Evolutionary conservation across 2,329 filamentous ascomycete species (phyloP).

Genomic region (Calcarisporium arbuscula): DNA sequence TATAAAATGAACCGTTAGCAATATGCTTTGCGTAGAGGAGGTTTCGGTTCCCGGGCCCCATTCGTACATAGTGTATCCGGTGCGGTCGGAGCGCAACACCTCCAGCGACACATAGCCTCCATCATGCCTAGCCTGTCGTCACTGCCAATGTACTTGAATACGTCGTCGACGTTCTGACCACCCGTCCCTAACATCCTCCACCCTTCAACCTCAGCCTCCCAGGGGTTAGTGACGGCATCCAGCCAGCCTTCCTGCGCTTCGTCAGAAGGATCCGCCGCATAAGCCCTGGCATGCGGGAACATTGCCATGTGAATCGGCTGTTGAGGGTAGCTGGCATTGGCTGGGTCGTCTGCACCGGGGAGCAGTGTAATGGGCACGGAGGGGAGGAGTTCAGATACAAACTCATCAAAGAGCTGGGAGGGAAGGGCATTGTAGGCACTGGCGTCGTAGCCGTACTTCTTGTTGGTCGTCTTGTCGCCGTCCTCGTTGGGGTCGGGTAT

Average conservation of each 20-base stretch:
- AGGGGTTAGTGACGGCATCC: slow-evolving; percentile 86
- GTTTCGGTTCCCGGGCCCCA: no score
- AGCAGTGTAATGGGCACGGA: slow-evolving; percentile 84
- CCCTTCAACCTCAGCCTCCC: slow-evolving; percentile 84
- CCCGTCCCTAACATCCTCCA: slow-evolving; percentile 82
- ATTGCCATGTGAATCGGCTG: slow-evolving; percentile 90
- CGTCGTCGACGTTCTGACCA: slow-evolving; percentile 89
- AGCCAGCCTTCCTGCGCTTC: slow-evolving; percentile 61
- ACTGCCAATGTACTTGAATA: slow-evolving; percentile 82
- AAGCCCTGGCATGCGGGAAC: slow-evolving; percentile 71
- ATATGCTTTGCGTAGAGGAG: not conserved
- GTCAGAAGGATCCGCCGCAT: slow-evolving; percentile 42
- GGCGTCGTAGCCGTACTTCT: slow-evolving; percentile 93
- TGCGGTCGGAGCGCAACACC: slow-evolving; percentile 84
- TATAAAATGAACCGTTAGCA: slow-evolving; percentile 27
- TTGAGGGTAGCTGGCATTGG: slow-evolving; percentile 84
- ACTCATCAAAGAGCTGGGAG: slow-evolving; percentile 75
- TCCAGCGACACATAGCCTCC: slow-evolving; percentile 91
- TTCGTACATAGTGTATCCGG: slow-evolving; percentile 90
- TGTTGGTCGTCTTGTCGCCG: slow-evolving; percentile 42
- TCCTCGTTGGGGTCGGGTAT: slow-evolving; percentile 30
- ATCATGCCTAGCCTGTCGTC: slow-evolving; percentile 79
- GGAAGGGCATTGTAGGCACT: slow-evolving; percentile 81
- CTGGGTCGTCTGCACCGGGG: slow-evolving; percentile 77
- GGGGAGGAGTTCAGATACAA: slow-evolving; percentile 74